Evolutionary conservation across 73 alveolate species (phyloP).

Genomic region (Loxodes magnus): DNA sequence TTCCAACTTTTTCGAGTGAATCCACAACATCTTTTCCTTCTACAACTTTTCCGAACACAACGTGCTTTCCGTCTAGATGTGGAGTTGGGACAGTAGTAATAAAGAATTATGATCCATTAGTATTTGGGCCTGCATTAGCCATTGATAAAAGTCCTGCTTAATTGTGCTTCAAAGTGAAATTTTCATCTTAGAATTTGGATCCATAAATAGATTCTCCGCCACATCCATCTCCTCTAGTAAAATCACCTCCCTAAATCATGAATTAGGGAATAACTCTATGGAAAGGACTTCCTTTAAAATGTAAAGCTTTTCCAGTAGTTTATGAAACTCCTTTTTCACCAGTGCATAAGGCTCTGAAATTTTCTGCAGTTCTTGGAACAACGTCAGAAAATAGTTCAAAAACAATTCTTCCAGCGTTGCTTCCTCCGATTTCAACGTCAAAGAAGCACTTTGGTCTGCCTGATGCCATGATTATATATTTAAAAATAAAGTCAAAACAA

Average conservation of each 20-base stretch:
- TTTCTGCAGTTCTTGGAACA: slow-evolving; percentile 85
- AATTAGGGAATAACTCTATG: slow-evolving; percentile 81
- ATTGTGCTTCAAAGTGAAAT: slow-evolving; percentile 67
- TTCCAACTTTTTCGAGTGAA: slow-evolving; percentile 52
- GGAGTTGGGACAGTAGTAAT: slow-evolving; percentile 71
- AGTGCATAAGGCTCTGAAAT: slow-evolving; percentile 91
- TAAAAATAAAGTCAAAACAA: too few species aligned
- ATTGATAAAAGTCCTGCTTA: slow-evolving; percentile 68
- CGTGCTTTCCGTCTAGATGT: slow-evolving; percentile 86
- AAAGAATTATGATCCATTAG: slow-evolving; percentile 91
- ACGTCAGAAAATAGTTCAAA: slow-evolving; percentile 69
- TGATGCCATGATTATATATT: too few species aligned
- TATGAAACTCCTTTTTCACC: slow-evolving; percentile 65
- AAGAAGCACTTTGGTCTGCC: too few species aligned
- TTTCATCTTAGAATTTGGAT: slow-evolving; percentile 73
- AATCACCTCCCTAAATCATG: slow-evolving; percentile 93
- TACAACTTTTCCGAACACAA: slow-evolving; percentile 79
- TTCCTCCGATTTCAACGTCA: slow-evolving; percentile 55
- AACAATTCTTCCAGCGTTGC: slow-evolving; percentile 64
- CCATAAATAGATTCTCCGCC: slow-evolving; percentile 97
- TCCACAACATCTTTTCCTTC: slow-evolving; percentile 73
- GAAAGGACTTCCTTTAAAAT: slow-evolving; percentile 57
- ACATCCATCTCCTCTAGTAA: slow-evolving; percentile 83
- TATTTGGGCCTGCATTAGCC: slow-evolving; percentile 96
- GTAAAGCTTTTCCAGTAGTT: slow-evolving; percentile 51